Base-by-base conservation (phyloP, 2,329 filamentous ascomycete species). In the Colletotrichum filicis region DNA sequence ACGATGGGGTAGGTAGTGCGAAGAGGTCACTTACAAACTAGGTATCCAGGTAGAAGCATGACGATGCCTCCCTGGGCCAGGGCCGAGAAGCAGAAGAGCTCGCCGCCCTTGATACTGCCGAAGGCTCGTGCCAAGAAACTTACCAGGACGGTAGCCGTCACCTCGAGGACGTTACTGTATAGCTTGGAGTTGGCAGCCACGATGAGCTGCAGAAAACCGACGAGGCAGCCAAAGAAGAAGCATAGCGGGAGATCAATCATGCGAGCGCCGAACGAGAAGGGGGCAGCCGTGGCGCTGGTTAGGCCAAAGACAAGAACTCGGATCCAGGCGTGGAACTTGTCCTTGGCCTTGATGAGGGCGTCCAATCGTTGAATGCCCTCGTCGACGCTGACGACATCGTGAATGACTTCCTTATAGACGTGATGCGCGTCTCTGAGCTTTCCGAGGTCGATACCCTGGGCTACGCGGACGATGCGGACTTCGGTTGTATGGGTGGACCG, bases 241-340 rank as follows among this genome's bases (percentile, higher is more conserved):
- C 89, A 88, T 49, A 95, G 87, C 0, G 93, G 93, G 55, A 95
- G 84, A 78, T 96, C 94, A 76, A 95, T 91, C 1, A 90, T 85
- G 14, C 93, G 88, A 5, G 91, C 93, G 74, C 89, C 85, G 79
- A 95, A 95, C 1, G 93, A 93, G 78, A 95, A 95, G 0, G 93
- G 93, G 0, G 92, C 93, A 8, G 94, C 93, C 2, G 86, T 88
- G 0, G 90, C 92, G 58, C 92, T 93, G 12, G 93, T 94, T 52
- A 94, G 83, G 2, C 94, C 94, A 76, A 94, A 94, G 22, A 94
- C 85, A 6, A 91, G 78, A 12, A 95, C 91, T 14, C 88, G 80
- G 14, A 86, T 77, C 82, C 86, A 86, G 2, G 83, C 81, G 64
- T 83, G 82, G 75, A 87, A 92, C 77, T 92, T 91, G 68, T 86